Base-by-base conservation (phyloP, 768 basidiomycete genomes). In the Symmetrospora coprosmae region DNA sequence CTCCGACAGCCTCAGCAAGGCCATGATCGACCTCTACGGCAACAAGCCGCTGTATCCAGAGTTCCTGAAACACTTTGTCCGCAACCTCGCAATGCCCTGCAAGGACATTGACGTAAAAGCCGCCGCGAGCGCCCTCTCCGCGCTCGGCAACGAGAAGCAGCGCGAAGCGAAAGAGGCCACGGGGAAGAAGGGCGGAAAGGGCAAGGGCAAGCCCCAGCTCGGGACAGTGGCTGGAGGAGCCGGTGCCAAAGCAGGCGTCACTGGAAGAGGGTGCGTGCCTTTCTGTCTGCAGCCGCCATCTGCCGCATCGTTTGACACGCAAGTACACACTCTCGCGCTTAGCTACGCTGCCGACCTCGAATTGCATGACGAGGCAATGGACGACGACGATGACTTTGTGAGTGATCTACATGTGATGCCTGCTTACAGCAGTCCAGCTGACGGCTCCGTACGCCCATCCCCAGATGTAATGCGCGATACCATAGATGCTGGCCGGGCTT, bases 101-200 rank as follows among this genome's bases (percentile, higher is more conserved):
- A 85, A 83, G 68, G 89, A 96, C 63, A 82, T 89, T 50, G 92
- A 99, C 67, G 83, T 89, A 27, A 80, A 90, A 63, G 96, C 96
- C 71, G 86, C 81, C 0, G 86, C 88, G 0, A 85, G 82, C 49
- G 82, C 77, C 2, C 75, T 99, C 55, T 87, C 86, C 16, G 83
- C 86, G 2, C 77, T 97, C 5, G 85, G 89, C 49, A 96, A 92
- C 69, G 88, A 91, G 76, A 99, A 97, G 75, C 87, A 91, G 75
- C 86, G 82, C 74, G 87, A 87, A 70, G 82, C 84, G 67, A 79
- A 84, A 64, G 87, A 90, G 1, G 87, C 88, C 30, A 94, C 91
- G 80, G 48, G 45, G 14, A 92, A 89, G 77, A 91, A 91, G 75
- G 74, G 78, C 43, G n/a, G n/a, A n/a, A 85, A 86, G 74, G 73